Base-by-base conservation (phyloP, 768 basidiomycete species). In the Amanita thiersii region DNA sequence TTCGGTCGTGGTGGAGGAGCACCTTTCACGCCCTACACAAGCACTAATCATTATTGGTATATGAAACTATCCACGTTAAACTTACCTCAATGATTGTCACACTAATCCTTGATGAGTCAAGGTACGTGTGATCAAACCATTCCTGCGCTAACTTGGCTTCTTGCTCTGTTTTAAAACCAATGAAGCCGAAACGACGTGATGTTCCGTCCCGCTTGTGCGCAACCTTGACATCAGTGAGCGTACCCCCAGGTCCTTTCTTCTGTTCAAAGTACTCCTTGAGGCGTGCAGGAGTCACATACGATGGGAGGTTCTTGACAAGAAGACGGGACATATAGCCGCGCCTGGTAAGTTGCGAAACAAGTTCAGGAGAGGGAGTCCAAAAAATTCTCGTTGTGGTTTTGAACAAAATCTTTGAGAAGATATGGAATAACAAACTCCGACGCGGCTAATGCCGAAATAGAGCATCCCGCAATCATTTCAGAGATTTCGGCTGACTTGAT, bases 121-220 rank as follows among this genome's bases (percentile, higher is more conserved):
- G 70, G 56, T 84, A 98, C 0, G 84, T 86, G 17, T 74, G 70
- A 58, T 93, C 78, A 50, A 86, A 93, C 84, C 86, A 98, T 25
- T 81, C 74, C 56, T 74, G 76, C 0, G 87, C 92, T 3, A 69
- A 67, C 4, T 61, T 43, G 0, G 94, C 94, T 45, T 96, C 86
- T 20, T 73, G 65, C 21, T 81, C 70, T 0, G 81, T 75, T 62
- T 86, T 90, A 69, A 80, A 97, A 0, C 96, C 96, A 6, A 94
- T 70, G 54, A 98, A 99, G 0, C 86, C 96, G 57, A 99, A 93
- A 24, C 87, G 72, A 5, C 96, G 70, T 0, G 85, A 81, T 0
- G 80, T 81, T 1, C 90, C 91, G 55, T 89, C 81, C 0, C 61
- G 64, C 58, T 87, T 86, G 19, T 69, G 69, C 3, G 89, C 77